phyloP scores from a whole-genome alignment of 1,284 basidiomycete genomes.

The Anthracocystis setariae region DNA sequence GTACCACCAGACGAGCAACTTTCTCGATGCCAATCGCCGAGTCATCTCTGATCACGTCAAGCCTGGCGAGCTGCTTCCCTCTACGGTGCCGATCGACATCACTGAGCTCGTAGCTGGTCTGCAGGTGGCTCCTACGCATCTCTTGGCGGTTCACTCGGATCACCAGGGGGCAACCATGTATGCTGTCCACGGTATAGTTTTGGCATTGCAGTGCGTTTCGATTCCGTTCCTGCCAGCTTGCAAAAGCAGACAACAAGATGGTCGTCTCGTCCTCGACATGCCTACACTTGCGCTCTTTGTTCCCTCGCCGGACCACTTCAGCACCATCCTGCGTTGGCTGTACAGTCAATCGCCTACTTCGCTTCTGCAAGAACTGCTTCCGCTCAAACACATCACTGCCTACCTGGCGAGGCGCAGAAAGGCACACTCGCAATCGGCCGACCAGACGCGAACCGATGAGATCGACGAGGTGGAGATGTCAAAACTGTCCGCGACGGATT shows the following conservation, averaged over 20 bases:
- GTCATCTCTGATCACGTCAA: conserved; percentile 3
- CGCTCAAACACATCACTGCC: conserved; percentile 28
- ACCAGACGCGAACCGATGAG: background rate
- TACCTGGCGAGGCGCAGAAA: conserved; percentile 21
- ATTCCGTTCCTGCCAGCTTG: conserved; percentile 34
- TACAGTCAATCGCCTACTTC: conserved; percentile 35
- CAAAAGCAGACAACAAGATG: conserved; percentile 7
- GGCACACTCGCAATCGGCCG: background rate
- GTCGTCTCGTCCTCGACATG: conserved; percentile 12
- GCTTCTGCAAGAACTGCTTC: conserved; percentile 42
- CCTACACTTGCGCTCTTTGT: conserved; percentile 30
- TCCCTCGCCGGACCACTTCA: conserved; percentile 31
- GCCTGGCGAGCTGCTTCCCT: conserved; percentile 23
- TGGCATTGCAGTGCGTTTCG: conserved; percentile 49
- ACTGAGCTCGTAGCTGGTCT: conserved; percentile 7
- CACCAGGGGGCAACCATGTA: conserved; percentile 28
- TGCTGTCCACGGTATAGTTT: conserved; percentile 29
- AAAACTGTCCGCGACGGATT: conserved; percentile 13
- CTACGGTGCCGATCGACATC: conserved; percentile 22
- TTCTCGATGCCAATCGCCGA: conserved; percentile 25
- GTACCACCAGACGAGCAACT: conserved; percentile 39
- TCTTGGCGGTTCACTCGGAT: conserved; percentile 39
- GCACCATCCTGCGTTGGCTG: conserved; percentile 37
- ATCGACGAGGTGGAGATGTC: conserved; percentile 1
- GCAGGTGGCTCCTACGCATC: conserved; percentile 32